These are phyloP conservation scores for Penicillium goetzii DNA, from an alignment of 495 filamentous ascomycete species.

Conservation along the genomic window DNA sequence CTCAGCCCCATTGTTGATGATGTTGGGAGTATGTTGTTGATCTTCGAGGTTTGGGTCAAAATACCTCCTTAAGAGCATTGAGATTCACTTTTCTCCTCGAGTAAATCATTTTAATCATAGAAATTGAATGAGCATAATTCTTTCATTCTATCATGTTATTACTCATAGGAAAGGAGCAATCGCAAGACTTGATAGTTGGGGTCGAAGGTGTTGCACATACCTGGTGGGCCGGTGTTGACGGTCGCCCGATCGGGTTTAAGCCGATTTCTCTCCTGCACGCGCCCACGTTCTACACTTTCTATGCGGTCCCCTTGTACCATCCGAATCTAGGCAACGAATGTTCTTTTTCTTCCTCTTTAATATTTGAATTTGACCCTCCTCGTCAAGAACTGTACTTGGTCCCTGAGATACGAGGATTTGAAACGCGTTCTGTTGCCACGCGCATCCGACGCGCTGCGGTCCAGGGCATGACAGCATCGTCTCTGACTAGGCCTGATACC, in stretches of 20 bases:
- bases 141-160: background rate
- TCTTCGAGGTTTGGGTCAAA: constrained; percentile 1
- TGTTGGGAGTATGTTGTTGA: constrained; percentile 7
- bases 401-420: background rate
- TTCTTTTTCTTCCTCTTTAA: background rate
- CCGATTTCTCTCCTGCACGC: constrained; percentile 18
- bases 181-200: background rate
- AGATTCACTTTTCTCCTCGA: background rate
- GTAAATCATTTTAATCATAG: constrained; percentile 5
- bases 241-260: constrained; percentile 32
- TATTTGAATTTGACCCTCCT: background rate
- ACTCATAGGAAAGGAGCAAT: background rate
- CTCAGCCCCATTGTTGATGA: background rate
- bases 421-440: background rate
- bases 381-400: too few species aligned
- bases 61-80: background rate
- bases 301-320: constrained; percentile 1
- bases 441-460: constrained; percentile 8
- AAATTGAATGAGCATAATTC: background rate
- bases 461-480: background rate
- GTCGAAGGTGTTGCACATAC: background rate
- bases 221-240: constrained; percentile 18
- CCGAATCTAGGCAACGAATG: background rate
- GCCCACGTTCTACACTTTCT: constrained; percentile 26
- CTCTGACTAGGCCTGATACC: background rate